Conservation (phyloP, 1,139 yeast species). For the Pichia sp. region DNA sequence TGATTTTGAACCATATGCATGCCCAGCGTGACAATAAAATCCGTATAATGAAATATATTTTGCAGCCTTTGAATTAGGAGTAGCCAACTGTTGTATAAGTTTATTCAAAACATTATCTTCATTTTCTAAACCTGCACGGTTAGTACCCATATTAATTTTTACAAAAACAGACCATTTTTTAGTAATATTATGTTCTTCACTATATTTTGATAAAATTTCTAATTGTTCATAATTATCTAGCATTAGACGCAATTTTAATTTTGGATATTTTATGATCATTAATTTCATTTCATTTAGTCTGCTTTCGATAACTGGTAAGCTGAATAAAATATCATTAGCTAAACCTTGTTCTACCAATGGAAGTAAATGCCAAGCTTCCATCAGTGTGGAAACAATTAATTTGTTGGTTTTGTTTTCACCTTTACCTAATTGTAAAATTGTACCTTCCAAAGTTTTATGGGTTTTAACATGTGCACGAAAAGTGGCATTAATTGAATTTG, state of each 20-base stretch:
- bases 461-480: conserved; percentile 60
- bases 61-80: conserved; percentile 24
- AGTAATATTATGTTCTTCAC: conserved; percentile 17
- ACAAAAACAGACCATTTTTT: conserved; percentile 50
- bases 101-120: conserved; percentile 15
- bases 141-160: conserved; percentile 56
- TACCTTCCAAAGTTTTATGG: conserved; percentile 53
- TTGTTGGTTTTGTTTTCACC: conserved; percentile 31
- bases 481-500: conserved; percentile 20
- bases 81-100: conserved; percentile 29
- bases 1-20: conserved; percentile 52
- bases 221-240: conserved; percentile 57
- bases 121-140: conserved; percentile 52
- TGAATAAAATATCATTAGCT: conserved; percentile 57
- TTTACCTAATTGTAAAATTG: conserved; percentile 40
- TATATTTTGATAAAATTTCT: conserved; percentile 38
- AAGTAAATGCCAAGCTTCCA: conserved; percentile 49
- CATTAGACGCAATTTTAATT: conserved; percentile 44
- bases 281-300: conserved; percentile 44
- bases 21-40: conserved; percentile 77
- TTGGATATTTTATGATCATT: conserved; percentile 37
- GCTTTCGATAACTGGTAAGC: conserved; percentile 58
- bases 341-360: conserved; percentile 29
- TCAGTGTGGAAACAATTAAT: conserved; percentile 65
- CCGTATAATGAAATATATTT: conserved; percentile 47